These are phyloP conservation scores for Sporothrix curviconia DNA, from an alignment of 2,329 filamentous ascomycete species.

Conservation along the genomic window DNA sequence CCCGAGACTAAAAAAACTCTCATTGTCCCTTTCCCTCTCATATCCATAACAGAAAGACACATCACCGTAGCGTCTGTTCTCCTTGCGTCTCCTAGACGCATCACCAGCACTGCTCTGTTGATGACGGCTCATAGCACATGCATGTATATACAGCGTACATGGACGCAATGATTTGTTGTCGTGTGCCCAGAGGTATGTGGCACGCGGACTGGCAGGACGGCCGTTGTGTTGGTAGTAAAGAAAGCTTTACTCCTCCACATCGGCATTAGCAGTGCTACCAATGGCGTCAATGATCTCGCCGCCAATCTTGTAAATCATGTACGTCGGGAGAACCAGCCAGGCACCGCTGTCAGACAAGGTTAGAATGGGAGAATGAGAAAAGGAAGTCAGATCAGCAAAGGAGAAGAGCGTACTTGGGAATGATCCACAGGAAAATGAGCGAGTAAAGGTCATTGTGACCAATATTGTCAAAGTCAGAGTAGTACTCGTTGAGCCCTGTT, in stretches of 20 bases:
- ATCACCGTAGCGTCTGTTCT: not conserved
- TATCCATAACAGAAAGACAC: too few species aligned
- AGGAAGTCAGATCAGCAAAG: not conserved
- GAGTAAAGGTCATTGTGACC: slow-evolving; percentile 44
- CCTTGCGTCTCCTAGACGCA: not conserved
- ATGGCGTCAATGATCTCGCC: slow-evolving; percentile 43
- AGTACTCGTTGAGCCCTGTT: slow-evolving; percentile 51
- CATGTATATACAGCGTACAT: not conserved
- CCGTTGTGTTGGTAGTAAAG: not conserved
- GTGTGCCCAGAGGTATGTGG: not conserved
- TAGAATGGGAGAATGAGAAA: not conserved
- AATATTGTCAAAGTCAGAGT: slow-evolving; percentile 49
- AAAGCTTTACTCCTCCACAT: slow-evolving; percentile 34
- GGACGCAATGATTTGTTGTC: not conserved
- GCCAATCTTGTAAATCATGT: slow-evolving; percentile 46
- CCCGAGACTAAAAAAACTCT: not conserved
- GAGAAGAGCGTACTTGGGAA: slow-evolving; percentile 48
- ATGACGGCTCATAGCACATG: too few species aligned
- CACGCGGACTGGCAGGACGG: not conserved
- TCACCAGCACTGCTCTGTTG: too few species aligned
- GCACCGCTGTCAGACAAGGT: slow-evolving; percentile 38
- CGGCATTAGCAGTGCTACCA: slow-evolving; percentile 27
- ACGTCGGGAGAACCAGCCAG: slow-evolving; percentile 48
- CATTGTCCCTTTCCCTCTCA: not conserved
- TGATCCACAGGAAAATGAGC: slow-evolving; percentile 48